These are phyloP conservation scores for Cladosporium sphaerospermum DNA, from an alignment of 2,329 filamentous ascomycete species.

Conservation along the genomic window DNA sequence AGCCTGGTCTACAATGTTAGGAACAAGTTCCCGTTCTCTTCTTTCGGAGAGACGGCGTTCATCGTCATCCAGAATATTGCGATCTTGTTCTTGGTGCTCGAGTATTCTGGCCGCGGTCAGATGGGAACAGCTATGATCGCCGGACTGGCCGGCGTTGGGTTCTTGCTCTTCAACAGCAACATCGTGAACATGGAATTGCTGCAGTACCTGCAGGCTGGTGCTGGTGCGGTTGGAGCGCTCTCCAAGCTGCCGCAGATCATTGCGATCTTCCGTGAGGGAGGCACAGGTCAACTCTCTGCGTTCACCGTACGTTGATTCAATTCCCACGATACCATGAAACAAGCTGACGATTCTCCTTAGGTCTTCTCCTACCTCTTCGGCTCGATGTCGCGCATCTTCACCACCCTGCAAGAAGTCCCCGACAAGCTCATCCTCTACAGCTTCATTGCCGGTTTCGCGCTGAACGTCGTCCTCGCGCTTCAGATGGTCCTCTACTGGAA, in stretches of 20 bases:
- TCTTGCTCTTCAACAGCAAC: slow-evolving; percentile 61
- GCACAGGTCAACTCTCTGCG: slow-evolving; percentile 91
- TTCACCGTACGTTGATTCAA: slow-evolving; percentile 70
- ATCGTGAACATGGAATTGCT: slow-evolving; percentile 62
- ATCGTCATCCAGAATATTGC: slow-evolving; percentile 89
- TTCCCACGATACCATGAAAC: slow-evolving; percentile 1
- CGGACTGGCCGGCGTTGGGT: slow-evolving; percentile 62
- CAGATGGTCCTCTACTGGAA: slow-evolving; percentile 99
- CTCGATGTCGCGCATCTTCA: slow-evolving; percentile 91
- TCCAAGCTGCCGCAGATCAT: slow-evolving; percentile 93
- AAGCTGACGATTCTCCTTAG: slow-evolving; percentile 41
- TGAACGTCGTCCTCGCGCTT: slow-evolving; percentile 77
- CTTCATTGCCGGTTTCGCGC: slow-evolving; percentile 82
- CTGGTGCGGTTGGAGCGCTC: slow-evolving; percentile 73
- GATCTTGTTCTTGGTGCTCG: slow-evolving; percentile 79
- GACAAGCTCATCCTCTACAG: slow-evolving; percentile 95
- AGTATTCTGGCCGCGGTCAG: slow-evolving; percentile 64
- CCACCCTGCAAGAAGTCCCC: slow-evolving; percentile 92
- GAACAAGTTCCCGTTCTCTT: slow-evolving; percentile 90
- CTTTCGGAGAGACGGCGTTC: slow-evolving; percentile 88
- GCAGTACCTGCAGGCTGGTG: slow-evolving; percentile 73
- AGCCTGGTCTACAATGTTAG: slow-evolving; percentile 87
- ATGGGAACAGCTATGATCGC: slow-evolving; percentile 74
- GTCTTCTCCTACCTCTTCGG: slow-evolving; percentile 97
- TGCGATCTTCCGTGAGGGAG: slow-evolving; percentile 75